A percentile compares a stretch with the other conserved stretches of the same genome.
phyloP scores from a whole-genome alignment of 106 monocot genomes.

The Apostasia ramifera region DNA sequence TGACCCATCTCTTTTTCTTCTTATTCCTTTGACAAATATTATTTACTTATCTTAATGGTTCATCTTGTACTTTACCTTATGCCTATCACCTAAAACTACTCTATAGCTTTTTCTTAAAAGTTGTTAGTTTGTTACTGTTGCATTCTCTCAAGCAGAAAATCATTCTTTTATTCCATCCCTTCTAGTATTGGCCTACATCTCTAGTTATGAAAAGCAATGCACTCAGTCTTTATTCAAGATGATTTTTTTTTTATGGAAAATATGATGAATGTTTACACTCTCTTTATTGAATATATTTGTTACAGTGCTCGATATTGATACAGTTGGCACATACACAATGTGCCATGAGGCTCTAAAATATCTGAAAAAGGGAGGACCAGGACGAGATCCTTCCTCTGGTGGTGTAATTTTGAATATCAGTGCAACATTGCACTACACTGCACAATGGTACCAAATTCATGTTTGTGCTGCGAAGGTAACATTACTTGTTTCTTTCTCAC shows the following conservation, averaged over 20 bases:
- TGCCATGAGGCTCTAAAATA: constrained; percentile 70
- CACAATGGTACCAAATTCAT: constrained; percentile 85
- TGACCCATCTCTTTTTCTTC: no score
- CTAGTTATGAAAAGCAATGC: no score
- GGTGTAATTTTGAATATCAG: constrained; percentile 81
- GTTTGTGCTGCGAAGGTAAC: constrained; percentile 80
- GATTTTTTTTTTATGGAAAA: neutral
- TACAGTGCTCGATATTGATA: constrained; percentile 79
- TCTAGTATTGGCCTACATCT: neutral
- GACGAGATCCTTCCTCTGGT: constrained; percentile 43
- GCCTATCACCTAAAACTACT: no score
- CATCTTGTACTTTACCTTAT: no score
- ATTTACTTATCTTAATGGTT: no score
- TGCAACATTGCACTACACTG: constrained; percentile 83
- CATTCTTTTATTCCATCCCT: neutral
- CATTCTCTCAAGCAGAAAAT: no score
- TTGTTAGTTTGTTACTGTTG: no score
- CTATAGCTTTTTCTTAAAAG: no score
- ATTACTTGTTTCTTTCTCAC: neutral
- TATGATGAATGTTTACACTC: neutral
- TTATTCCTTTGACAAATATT: no score
- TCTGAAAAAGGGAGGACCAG: constrained; percentile 59
- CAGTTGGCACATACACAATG: constrained; percentile 85
- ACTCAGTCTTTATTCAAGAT: no score
- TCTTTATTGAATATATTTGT: neutral